These are phyloP conservation scores for Rhizodiscina lignyota DNA, from an alignment of 495 filamentous ascomycete genomes.

Conservation along the genomic window DNA sequence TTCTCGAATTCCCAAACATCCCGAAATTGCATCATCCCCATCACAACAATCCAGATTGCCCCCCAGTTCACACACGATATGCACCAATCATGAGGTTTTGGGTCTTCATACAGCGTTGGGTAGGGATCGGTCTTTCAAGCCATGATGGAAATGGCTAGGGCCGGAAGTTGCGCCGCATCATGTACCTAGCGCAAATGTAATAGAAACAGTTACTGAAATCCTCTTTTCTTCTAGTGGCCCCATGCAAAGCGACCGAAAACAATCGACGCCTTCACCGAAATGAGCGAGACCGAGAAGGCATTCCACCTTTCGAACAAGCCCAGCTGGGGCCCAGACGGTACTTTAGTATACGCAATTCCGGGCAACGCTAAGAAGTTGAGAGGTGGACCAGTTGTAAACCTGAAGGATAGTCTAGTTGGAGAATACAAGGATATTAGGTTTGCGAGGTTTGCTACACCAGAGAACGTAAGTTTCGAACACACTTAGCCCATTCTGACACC, in stretches of 20 bases:
- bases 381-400: conserved; percentile 19
- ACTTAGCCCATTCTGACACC: too few relatives aligned
- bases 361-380: conserved; percentile 7
- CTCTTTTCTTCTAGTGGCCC: conserved; percentile 54
- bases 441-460: conserved; percentile 29
- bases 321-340: conserved; percentile 60
- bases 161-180: too few relatives aligned
- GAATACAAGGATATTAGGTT: conserved; percentile 34
- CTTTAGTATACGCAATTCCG: conserved; percentile 42
- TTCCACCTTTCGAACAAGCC: conserved; percentile 56
- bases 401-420: conserved; percentile 22
- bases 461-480: too few relatives aligned
- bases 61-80: too few relatives aligned
- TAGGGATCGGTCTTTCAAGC: too few relatives aligned
- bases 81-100: too few relatives aligned
- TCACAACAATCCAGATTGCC: too few relatives aligned
- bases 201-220: conserved; percentile 22
- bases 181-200: conserved; percentile 34
- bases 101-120: too few relatives aligned
- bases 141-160: too few relatives aligned
- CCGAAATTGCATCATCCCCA: too few relatives aligned
- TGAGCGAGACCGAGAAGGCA: conserved; percentile 38
- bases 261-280: conserved; percentile 36
- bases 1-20: too few relatives aligned
- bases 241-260: conserved; percentile 63